Evolutionary conservation across 1,284 basidiomycete species (phyloP).

Genomic region (Boletellus deceptivus): DNA sequence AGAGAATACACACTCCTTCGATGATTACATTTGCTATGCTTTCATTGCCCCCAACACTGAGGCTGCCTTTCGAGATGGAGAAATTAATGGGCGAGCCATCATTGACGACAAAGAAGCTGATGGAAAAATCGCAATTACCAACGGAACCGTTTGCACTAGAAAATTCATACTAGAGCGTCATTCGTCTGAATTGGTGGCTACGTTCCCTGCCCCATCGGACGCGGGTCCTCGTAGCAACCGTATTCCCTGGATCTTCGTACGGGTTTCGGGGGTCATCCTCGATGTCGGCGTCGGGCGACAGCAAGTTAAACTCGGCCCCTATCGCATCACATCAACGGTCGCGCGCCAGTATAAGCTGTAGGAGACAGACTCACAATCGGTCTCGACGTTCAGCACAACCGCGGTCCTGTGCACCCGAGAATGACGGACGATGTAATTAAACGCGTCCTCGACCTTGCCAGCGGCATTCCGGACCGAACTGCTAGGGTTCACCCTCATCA

Average conservation of each 20-base stretch:
- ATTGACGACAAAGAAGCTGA: constrained; percentile 1
- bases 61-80: too few relatives aligned
- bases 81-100: neutral
- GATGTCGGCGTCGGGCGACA: constrained; percentile 1
- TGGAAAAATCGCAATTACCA: neutral
- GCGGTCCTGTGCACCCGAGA: neutral
- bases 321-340: neutral
- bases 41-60: too few relatives aligned
- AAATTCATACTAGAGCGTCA: neutral
- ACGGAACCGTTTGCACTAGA: too few relatives aligned
- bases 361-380: neutral
- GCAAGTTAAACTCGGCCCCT: constrained; percentile 6
- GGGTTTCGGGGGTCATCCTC: neutral
- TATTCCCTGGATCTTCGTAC: neutral
- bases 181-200: neutral
- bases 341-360: too few relatives aligned
- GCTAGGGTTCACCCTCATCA: constrained; percentile 2
- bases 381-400: neutral
- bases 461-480: neutral
- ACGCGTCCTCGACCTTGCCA: constrained; percentile 1
- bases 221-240: constrained; percentile 1
- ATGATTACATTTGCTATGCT: neutral
- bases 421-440: constrained; percentile 2
- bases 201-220: constrained; percentile 4
- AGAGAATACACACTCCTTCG: neutral